Percentiles rank a stretch among this genome's conserved stretches.
Conservation (phyloP, 2,329 filamentous ascomycete genomes). For the Shiraia sp. region DNA sequence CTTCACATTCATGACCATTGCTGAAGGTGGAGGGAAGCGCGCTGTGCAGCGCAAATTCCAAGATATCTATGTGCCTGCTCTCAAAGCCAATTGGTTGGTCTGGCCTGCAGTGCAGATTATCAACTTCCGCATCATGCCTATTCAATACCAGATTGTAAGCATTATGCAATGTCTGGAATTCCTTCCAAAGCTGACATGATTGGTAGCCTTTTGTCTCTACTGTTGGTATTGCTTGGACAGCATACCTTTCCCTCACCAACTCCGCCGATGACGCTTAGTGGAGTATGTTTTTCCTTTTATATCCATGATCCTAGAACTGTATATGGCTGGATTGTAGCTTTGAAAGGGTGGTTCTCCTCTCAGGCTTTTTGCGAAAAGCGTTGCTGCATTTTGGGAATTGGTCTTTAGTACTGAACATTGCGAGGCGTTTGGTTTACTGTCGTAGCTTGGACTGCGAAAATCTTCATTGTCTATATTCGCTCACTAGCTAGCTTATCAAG, state of each 20-base stretch:
- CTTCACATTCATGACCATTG: conserved; percentile 95
- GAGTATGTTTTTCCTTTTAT: conserved; percentile 18
- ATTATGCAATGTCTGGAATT: neutral
- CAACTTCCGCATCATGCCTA: conserved; percentile 93
- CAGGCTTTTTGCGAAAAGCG: too few relatives aligned
- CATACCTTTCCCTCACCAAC: conserved; percentile 91
- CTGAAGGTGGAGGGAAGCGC: conserved; percentile 84
- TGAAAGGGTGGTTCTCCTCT: too few relatives aligned
- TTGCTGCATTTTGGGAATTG: too few relatives aligned
- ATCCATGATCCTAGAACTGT: conserved; percentile 17
- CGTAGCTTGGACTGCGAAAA: too few relatives aligned
- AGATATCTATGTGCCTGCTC: conserved; percentile 89
- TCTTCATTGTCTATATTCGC: too few relatives aligned
- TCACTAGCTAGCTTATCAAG: too few relatives aligned
- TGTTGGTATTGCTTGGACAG: conserved; percentile 95
- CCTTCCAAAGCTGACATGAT: conserved; percentile 8
- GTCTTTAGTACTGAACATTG: too few relatives aligned
- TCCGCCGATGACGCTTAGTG: conserved; percentile 69
- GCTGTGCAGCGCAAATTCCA: conserved; percentile 83
- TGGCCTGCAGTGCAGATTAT: conserved; percentile 96
- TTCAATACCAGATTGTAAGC: conserved; percentile 94
- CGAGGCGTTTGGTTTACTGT: too few relatives aligned
- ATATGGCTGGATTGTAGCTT: too few relatives aligned
- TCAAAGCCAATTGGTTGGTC: conserved; percentile 93
- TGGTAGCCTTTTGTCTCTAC: conserved; percentile 90